These are phyloP conservation scores for Penicillium longicatenatum DNA, from an alignment of 495 filamentous ascomycete species.

Conservation along the genomic window DNA sequence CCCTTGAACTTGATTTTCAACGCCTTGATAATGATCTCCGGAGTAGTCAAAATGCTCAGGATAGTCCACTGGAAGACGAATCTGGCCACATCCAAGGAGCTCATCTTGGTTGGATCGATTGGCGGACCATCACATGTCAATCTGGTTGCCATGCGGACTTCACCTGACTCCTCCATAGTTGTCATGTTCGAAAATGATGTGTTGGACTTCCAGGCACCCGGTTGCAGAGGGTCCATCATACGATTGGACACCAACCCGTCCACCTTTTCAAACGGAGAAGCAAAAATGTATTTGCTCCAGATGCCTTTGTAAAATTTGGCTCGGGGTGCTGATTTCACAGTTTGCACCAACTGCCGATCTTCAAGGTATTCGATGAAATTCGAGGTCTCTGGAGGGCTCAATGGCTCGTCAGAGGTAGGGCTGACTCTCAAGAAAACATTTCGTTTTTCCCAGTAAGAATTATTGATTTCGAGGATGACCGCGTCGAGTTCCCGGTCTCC, in stretches of 20 bases:
- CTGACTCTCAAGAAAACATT: slow-evolving; percentile 24
- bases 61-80: neutral
- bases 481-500: slow-evolving; percentile 57
- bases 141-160: slow-evolving; percentile 2
- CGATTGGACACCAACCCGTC: slow-evolving; percentile 1
- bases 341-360: neutral
- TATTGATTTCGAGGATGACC: slow-evolving; percentile 76
- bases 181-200: slow-evolving; percentile 6
- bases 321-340: neutral
- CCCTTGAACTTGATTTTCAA: slow-evolving; percentile 1
- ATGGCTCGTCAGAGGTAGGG: neutral
- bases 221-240: slow-evolving; percentile 5
- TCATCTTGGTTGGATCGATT: slow-evolving; percentile 5
- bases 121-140: slow-evolving; percentile 2
- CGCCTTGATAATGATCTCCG: neutral
- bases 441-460: slow-evolving; percentile 73
- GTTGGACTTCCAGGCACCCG: neutral
- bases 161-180: slow-evolving; percentile 2
- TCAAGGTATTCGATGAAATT: neutral
- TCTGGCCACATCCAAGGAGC: neutral
- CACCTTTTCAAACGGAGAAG: slow-evolving; percentile 3
- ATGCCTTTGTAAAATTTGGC: neutral
- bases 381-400: neutral
- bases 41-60: neutral
- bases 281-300: neutral